Base-by-base conservation (phyloP, 1,284 basidiomycete genomes). In the Mrakiaceae sp. region DNA sequence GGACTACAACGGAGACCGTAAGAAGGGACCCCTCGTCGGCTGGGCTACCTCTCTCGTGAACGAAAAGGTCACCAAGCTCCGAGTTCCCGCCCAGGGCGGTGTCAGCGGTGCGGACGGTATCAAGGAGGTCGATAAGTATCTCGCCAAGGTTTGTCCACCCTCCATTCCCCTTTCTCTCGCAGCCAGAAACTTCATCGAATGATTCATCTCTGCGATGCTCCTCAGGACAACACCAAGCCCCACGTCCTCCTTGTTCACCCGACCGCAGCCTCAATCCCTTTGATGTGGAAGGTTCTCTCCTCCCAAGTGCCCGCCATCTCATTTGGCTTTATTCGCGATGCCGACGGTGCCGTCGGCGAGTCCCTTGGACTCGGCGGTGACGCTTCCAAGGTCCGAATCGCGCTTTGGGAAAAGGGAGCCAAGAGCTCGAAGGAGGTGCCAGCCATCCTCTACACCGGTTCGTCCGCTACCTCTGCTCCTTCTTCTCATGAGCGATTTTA, bases 221-320 rank as follows among this genome's bases (percentile, higher is more conserved):
- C 43, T 46, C 68, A 86, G 84, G 80, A 83, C 69, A 69, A 74
- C 43, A 77, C 80, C 50, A 76, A 83, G 67, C 82, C 83, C 9
- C 87, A 87, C 52, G 84, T 84, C 0, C 77, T 95, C 12, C 82
- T 95, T 12, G 68, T 78, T 85, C 71, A 90, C 83, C 71, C 87
- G 82, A 76, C 85, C 81, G 68, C 72, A 7, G 87, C 85, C 68
- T 86, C 86, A 58, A 83, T 90, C 4, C 90, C 90, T 0, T 78
- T 93, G 44, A 78, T 93, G 60, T 94, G 90, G 90, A 85, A 88
- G 72, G 85, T 88, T 4, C 81, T 94, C 49, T 85, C 82, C 10
- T 88, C 89, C 72, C 87, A 86, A 68, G 87, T 86, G 73, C 74
- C 81, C 62, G 82, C 82, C 63, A 79, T 46, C 50, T 47, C 61